Conservation (phyloP, 495 filamentous ascomycete species). For the Thozetella sp. region DNA sequence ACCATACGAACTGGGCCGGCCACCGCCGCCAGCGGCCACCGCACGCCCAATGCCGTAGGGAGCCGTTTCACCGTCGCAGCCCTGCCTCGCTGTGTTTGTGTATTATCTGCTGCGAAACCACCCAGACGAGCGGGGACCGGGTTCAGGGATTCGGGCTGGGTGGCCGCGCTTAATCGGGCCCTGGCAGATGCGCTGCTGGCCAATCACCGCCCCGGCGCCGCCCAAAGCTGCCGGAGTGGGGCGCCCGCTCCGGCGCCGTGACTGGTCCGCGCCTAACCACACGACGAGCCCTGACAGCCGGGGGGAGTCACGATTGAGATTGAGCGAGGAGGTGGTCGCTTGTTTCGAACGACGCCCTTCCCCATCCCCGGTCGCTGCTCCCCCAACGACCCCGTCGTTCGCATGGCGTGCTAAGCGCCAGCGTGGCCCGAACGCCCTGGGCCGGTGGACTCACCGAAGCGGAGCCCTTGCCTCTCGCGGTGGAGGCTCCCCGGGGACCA, state of each 20-base stretch:
- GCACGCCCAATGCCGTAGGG: neutral
- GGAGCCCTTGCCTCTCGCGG: neutral
- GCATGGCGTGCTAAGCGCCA: conserved; percentile 3
- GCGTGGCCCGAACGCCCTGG: neutral
- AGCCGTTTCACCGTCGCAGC: neutral
- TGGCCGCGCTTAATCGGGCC: neutral
- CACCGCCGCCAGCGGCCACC: neutral
- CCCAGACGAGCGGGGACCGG: neutral
- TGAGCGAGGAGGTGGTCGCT: too few relatives aligned
- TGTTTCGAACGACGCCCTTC: neutral
- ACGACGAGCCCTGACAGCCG: neutral
- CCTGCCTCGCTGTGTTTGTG: too few relatives aligned
- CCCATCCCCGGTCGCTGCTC: neutral
- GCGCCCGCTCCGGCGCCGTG: neutral
- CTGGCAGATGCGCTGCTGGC: neutral
- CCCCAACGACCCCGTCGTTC: neutral
- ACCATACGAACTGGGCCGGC: neutral
- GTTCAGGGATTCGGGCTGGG: neutral
- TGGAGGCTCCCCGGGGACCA: neutral
- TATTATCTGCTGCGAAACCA: neutral
- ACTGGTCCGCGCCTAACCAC: neutral
- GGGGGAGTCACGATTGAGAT: too few relatives aligned
- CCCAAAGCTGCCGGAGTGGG: neutral
- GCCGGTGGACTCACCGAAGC: neutral
- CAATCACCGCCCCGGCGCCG: neutral